Evolutionary conservation across 2,329 filamentous ascomycete genomes (phyloP).

Genomic region (Colletotrichum shisoi): DNA sequence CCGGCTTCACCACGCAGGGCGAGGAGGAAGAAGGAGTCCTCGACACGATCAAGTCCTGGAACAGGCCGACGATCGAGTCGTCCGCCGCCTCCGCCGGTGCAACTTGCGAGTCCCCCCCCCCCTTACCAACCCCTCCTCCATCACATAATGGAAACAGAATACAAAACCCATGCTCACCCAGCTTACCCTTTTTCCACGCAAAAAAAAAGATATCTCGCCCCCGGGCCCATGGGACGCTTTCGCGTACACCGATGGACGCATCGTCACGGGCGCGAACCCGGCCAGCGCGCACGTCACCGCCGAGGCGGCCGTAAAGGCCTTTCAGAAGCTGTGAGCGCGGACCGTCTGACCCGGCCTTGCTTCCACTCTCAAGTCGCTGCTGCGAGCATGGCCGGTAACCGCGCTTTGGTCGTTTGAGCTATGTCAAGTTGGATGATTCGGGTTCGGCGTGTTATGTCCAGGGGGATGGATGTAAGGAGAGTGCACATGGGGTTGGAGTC

Average conservation of each 20-base stretch:
- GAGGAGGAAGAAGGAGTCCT: constrained; percentile 49
- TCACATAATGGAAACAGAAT: not conserved
- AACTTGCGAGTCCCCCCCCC: constrained; percentile 43
- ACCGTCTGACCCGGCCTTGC: too few relatives aligned
- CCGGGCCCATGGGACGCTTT: constrained; percentile 46
- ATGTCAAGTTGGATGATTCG: too few relatives aligned
- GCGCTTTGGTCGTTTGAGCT: too few relatives aligned
- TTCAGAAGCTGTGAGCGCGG: constrained; percentile 46
- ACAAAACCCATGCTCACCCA: too few relatives aligned
- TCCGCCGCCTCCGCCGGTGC: constrained; percentile 45
- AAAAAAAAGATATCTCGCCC: constrained; percentile 37
- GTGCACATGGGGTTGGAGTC: too few relatives aligned
- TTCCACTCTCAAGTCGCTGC: not conserved
- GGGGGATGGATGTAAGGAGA: too few relatives aligned
- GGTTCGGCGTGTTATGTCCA: too few relatives aligned
- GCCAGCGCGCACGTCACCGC: constrained; percentile 52
- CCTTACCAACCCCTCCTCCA: not conserved
- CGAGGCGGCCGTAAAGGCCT: constrained; percentile 50
- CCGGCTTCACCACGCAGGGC: constrained; percentile 52
- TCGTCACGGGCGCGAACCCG: constrained; percentile 55
- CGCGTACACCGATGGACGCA: constrained; percentile 48
- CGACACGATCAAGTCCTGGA: constrained; percentile 46
- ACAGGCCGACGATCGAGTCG: constrained; percentile 48
- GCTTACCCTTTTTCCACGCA: not conserved
- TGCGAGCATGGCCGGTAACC: too few relatives aligned